Conservation (phyloP, 805 yeast species). For the Yamadazyma sp. region DNA sequence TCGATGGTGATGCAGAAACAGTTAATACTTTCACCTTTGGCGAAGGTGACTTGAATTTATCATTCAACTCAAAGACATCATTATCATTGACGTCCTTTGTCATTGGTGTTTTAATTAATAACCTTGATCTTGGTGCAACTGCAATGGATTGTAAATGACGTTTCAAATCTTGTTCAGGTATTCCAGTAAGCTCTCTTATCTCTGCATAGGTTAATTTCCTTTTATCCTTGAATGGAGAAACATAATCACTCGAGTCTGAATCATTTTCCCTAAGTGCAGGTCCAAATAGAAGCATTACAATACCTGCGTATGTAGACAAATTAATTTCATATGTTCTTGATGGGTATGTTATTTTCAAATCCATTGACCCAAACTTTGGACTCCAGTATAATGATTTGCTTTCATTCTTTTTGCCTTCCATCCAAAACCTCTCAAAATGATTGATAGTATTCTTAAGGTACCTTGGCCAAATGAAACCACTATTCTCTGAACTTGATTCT, state of each 20-base stretch:
- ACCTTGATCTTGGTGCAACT: conserved; percentile 74
- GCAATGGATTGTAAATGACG: conserved; percentile 82
- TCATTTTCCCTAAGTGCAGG: too few species aligned
- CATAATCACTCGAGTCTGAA: too few species aligned
- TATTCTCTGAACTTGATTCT: background rate
- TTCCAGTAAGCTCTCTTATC: conserved; percentile 61
- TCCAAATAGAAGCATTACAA: conserved; percentile 69
- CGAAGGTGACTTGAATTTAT: conserved; percentile 63
- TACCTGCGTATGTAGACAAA: conserved; percentile 78
- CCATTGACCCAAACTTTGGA: conserved; percentile 79
- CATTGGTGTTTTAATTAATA: conserved; percentile 74
- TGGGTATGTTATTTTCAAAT: conserved; percentile 67
- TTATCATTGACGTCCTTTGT: conserved; percentile 60
- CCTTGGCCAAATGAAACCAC: conserved; percentile 35
- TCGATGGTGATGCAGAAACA: conserved; percentile 33
- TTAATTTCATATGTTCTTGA: conserved; percentile 72
- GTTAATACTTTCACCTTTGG: conserved; percentile 73
- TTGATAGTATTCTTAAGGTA: conserved; percentile 33
- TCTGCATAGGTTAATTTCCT: conserved; percentile 56
- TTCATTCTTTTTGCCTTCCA: conserved; percentile 35
- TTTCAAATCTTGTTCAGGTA: conserved; percentile 69
- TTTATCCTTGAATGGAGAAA: conserved; percentile 48
- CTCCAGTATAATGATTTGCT: conserved; percentile 62
- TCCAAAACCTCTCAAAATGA: conserved; percentile 42
- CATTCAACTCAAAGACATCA: conserved; percentile 68